Evolutionary conservation across 306 rosid genomes (phyloP).

Genomic region (Ammopiptanthus mongolicus): DNA sequence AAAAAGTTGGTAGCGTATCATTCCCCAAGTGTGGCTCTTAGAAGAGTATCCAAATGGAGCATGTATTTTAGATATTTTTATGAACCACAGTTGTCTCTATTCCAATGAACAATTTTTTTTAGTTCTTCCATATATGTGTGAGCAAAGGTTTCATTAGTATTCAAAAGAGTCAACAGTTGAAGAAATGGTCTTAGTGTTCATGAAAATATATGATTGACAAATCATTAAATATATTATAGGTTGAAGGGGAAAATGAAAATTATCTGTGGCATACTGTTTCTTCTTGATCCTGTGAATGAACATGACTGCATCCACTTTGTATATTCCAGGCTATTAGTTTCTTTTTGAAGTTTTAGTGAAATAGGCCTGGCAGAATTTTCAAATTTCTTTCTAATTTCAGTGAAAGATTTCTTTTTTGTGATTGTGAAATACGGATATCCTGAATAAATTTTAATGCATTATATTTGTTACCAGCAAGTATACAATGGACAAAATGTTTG

Average conservation of each 20-base stretch:
- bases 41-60: background rate
- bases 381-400: background rate
- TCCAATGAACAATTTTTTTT: background rate
- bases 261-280: background rate
- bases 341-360: background rate
- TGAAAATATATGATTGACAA: background rate
- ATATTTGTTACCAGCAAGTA: slow-evolving; percentile 49
- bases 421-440: background rate
- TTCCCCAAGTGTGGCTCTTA: background rate
- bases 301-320: background rate
- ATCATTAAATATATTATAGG: slow-evolving; percentile 2
- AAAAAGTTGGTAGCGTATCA: background rate
- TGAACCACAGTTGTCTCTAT: background rate
- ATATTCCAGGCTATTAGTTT: background rate
- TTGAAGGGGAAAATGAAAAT: background rate
- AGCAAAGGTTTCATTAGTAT: slow-evolving; percentile 4
- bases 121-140: background rate
- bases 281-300: background rate
- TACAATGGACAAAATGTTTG: slow-evolving; percentile 73
- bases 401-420: background rate
- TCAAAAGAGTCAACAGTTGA: background rate
- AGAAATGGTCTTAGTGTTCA: background rate
- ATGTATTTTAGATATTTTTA: background rate
- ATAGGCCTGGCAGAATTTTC: background rate
- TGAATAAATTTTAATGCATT: slow-evolving; percentile 3